Evolutionary conservation across 768 basidiomycete species (phyloP).

Genomic region (Collybiopsis luxurians): DNA sequence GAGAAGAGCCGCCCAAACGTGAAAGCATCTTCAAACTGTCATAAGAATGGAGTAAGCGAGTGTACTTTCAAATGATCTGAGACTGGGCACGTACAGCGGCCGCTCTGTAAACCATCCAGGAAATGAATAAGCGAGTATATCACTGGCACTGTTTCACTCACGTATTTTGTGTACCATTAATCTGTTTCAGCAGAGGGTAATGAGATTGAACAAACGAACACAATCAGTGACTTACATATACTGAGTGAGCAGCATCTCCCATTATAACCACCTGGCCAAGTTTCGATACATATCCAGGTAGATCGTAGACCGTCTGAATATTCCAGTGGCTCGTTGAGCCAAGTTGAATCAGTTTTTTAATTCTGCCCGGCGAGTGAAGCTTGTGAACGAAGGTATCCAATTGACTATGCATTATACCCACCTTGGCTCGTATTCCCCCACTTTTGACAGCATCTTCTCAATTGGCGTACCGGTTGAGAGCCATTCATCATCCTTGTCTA

Average conservation of each 20-base stretch:
- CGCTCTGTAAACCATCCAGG: neutral
- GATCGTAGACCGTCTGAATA: conserved; percentile 1
- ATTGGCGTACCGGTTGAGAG: neutral
- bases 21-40: conserved; percentile 34
- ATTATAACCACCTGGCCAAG: conserved; percentile 7
- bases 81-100: neutral
- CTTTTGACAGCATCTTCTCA: neutral
- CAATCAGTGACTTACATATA: conserved; percentile 1
- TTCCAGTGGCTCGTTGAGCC: conserved; percentile 1
- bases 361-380: too few relatives aligned
- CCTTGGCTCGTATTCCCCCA: neutral
- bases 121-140: neutral
- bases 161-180: conserved; percentile 15
- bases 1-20: conserved; percentile 46
- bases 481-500: conserved; percentile 4
- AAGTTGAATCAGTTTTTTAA: neutral
- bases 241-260: conserved; percentile 15
- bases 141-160: too few relatives aligned
- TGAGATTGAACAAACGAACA: neutral
- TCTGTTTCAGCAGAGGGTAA: conserved; percentile 1
- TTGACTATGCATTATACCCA: neutral
- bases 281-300: neutral
- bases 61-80: neutral
- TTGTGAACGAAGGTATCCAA: neutral
- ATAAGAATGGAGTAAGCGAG: neutral